These are phyloP conservation scores for Dictyostelium citrinum DNA, from an alignment of 78 protist species.

Conservation along the genomic window DNA sequence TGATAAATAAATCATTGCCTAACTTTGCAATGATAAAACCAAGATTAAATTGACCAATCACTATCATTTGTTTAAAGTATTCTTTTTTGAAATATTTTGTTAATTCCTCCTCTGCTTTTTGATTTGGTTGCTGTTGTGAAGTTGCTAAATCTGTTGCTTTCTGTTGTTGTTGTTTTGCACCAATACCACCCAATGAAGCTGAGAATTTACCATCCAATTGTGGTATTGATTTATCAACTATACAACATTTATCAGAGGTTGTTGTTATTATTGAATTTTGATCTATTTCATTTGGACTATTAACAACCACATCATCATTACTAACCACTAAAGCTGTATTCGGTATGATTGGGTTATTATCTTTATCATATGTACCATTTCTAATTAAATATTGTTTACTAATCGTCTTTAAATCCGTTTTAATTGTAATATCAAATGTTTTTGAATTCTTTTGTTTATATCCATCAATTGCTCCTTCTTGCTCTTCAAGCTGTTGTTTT, in stretches of 20 bases:
- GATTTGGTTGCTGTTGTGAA: background rate
- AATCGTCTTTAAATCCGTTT: background rate
- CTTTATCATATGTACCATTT: slow-evolving; percentile 35
- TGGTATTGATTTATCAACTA: background rate
- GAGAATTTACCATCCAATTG: slow-evolving; percentile 15
- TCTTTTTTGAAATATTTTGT: slow-evolving; percentile 39
- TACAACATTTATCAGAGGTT: background rate
- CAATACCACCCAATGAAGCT: background rate
- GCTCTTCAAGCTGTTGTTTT: background rate
- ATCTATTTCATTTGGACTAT: background rate
- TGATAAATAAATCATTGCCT: slow-evolving; percentile 88
- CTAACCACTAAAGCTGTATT: background rate
- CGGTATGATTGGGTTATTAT: slow-evolving; percentile 14
- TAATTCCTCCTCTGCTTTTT: slow-evolving; percentile 41
- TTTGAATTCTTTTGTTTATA: slow-evolving; percentile 67
- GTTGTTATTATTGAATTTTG: background rate
- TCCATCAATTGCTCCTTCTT: slow-evolving; percentile 1
- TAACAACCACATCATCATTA: background rate
- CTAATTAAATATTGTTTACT: slow-evolving; percentile 6
- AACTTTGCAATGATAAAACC: slow-evolving; percentile 93
- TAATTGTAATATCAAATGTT: slow-evolving; percentile 55
- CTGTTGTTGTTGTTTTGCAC: background rate
- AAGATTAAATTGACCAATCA: slow-evolving; percentile 95
- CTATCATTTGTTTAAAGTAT: slow-evolving; percentile 84
- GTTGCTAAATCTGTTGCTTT: background rate